Evolutionary conservation across 2,329 filamentous ascomycete species (phyloP).

Genomic region (Clarireedia hainanense): DNA sequence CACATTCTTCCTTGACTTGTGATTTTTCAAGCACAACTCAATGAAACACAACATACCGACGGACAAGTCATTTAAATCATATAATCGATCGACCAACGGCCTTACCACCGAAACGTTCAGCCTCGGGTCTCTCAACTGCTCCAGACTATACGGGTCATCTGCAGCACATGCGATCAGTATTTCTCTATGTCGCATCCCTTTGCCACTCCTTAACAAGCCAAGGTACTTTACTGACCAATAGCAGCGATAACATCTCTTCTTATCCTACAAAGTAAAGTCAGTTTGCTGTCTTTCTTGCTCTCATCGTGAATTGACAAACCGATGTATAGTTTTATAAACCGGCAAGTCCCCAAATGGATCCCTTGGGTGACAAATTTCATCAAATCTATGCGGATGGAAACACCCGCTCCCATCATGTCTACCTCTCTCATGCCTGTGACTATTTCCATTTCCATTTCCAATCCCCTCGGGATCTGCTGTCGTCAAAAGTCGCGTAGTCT

Average conservation of each 20-base stretch:
- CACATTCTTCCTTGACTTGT: not conserved
- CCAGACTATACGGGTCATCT: slow-evolving; percentile 60
- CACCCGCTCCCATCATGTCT: slow-evolving; percentile 17
- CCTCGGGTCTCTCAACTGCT: slow-evolving; percentile 71
- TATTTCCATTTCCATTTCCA: not conserved
- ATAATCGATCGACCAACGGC: slow-evolving; percentile 76
- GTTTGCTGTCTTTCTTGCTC: not conserved
- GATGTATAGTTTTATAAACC: slow-evolving; percentile 72
- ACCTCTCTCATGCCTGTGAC: not conserved
- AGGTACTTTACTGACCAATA: slow-evolving; percentile 48
- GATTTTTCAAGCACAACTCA: not conserved
- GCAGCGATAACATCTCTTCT: slow-evolving; percentile 55
- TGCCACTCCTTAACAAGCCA: slow-evolving; percentile 47
- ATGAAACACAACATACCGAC: slow-evolving; percentile 44
- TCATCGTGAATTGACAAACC: slow-evolving; percentile 29
- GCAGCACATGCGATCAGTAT: slow-evolving; percentile 2
- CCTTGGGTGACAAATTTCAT: slow-evolving; percentile 19
- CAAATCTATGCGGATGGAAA: slow-evolving; percentile 21
- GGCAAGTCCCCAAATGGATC: slow-evolving; percentile 41
- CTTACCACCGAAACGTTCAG: slow-evolving; percentile 70
- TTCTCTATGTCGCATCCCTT: not conserved
- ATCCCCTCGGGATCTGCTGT: not conserved
- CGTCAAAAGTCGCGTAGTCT: not conserved
- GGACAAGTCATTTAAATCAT: slow-evolving; percentile 71
- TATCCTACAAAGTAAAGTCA: slow-evolving; percentile 33